phyloP scores from a whole-genome alignment of 257 asterid genomes.

The Fraxinus pennsylvanica region DNA sequence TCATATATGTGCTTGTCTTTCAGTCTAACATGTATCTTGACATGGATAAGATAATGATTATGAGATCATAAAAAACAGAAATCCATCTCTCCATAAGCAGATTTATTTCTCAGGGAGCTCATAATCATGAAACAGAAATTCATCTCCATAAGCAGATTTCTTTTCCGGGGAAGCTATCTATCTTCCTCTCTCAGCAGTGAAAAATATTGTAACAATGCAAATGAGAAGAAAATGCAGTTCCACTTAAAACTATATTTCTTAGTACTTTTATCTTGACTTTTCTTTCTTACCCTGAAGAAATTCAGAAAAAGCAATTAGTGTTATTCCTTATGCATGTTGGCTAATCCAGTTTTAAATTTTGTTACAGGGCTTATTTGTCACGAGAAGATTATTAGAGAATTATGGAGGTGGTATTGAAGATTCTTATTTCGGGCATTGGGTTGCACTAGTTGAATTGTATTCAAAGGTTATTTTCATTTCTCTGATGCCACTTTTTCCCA shows the following conservation, averaged over 20 bases:
- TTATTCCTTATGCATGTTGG: conserved; percentile 23
- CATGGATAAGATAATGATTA: neutral
- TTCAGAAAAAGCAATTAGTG: conserved; percentile 19
- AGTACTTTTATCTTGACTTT: conserved; percentile 15
- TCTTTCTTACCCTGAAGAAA: conserved; percentile 19
- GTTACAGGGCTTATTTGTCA: conserved; percentile 74
- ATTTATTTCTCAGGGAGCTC: conserved; percentile 17
- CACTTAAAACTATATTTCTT: neutral
- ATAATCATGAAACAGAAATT: conserved; percentile 7
- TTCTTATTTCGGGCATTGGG: conserved; percentile 74
- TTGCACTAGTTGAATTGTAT: conserved; percentile 61
- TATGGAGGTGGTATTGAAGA: conserved; percentile 55
- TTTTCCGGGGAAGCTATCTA: conserved; percentile 7
- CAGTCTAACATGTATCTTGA: neutral
- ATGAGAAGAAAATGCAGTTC: conserved; percentile 12
- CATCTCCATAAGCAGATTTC: conserved; percentile 4
- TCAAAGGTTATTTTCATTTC: conserved; percentile 64
- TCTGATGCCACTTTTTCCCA: conserved; percentile 10
- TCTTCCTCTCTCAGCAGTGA: neutral
- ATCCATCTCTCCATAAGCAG: conserved; percentile 8
- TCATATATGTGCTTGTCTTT: neutral
- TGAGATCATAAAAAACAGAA: conserved; percentile 15
- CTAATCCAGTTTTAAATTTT: conserved; percentile 25
- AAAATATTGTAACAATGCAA: conserved; percentile 10
- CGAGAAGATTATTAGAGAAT: conserved; percentile 67